Evolutionary conservation across 192 early-diverging fungal species (phyloP).

Genomic region (Podila minutissima): DNA sequence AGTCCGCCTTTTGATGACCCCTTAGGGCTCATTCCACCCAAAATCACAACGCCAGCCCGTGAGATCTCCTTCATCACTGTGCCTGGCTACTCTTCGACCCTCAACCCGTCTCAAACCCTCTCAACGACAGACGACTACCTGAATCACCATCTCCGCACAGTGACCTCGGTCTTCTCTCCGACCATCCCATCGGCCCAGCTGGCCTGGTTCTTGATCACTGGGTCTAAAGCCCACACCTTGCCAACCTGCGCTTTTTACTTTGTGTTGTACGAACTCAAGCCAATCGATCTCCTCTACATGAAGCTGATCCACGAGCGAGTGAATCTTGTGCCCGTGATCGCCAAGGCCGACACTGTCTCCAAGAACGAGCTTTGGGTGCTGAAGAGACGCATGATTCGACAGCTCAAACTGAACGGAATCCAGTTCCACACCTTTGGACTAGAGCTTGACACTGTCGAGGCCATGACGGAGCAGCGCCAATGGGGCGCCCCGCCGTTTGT

Average conservation of each 20-base stretch:
- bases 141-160: constrained; percentile 15
- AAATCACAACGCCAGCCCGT: background rate
- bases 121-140: constrained; percentile 21
- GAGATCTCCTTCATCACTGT: constrained; percentile 13
- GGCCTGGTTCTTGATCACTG: constrained; percentile 22
- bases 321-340: constrained; percentile 92
- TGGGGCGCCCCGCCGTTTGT: constrained; percentile 17
- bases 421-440: constrained; percentile 13
- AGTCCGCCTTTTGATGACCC: constrained; percentile 3
- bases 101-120: constrained; percentile 7
- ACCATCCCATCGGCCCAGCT: constrained; percentile 21
- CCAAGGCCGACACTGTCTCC: constrained; percentile 92
- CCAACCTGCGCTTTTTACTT: constrained; percentile 24
- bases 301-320: constrained; percentile 89
- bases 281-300: constrained; percentile 95
- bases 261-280: constrained; percentile 59
- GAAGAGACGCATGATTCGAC: constrained; percentile 74
- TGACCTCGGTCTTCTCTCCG: constrained; percentile 18
- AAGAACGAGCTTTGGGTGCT: constrained; percentile 82
- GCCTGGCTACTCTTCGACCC: constrained; percentile 19
- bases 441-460: constrained; percentile 7
- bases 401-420: constrained; percentile 18
- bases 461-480: constrained; percentile 2
- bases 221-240: constrained; percentile 8
- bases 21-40: constrained; percentile 12